Evolutionary conservation across 441 rosid genomes (phyloP).

Genomic region (Bruguiera hainesii): DNA sequence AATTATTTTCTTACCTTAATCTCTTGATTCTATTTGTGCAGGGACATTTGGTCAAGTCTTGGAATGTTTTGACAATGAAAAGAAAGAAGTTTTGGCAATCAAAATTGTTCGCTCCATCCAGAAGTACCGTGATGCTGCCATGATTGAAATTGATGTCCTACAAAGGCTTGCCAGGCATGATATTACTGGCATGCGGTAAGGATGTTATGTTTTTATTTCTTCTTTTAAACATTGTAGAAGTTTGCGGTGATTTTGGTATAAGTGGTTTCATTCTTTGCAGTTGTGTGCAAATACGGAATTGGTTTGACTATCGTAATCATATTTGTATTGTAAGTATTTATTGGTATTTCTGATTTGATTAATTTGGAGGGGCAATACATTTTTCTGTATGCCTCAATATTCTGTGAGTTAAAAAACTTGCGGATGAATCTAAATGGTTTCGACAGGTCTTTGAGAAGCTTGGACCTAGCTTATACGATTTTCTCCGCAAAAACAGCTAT

Average conservation of each 20-base stretch:
- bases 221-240: conserved; percentile 24
- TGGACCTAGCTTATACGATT: conserved; percentile 98
- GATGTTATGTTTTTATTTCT: conserved; percentile 17
- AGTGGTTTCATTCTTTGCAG: conserved; percentile 84
- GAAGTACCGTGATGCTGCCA: conserved; percentile 92
- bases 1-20: conserved; percentile 7
- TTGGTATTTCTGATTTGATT: conserved; percentile 52
- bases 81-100: conserved; percentile 74
- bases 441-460: conserved; percentile 99
- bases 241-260: conserved; percentile 44
- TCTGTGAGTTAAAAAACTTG: conserved; percentile 65
- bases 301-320: conserved; percentile 99
- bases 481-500: conserved; percentile 93
- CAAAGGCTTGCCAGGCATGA: conserved; percentile 85
- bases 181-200: conserved; percentile 69
- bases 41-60: conserved; percentile 95
- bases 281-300: conserved; percentile 98
- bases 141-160: conserved; percentile 86
- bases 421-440: conserved; percentile 77
- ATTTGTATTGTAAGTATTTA: conserved; percentile 93
- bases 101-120: conserved; percentile 78
- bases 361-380: conserved; percentile 42
- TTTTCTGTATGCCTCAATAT: conserved; percentile 32
- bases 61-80: conserved; percentile 80
- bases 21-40: conserved; percentile 26